phyloP scores from a whole-genome alignment of 2,329 filamentous ascomycete genomes.

The Talaromyces sp. region DNA sequence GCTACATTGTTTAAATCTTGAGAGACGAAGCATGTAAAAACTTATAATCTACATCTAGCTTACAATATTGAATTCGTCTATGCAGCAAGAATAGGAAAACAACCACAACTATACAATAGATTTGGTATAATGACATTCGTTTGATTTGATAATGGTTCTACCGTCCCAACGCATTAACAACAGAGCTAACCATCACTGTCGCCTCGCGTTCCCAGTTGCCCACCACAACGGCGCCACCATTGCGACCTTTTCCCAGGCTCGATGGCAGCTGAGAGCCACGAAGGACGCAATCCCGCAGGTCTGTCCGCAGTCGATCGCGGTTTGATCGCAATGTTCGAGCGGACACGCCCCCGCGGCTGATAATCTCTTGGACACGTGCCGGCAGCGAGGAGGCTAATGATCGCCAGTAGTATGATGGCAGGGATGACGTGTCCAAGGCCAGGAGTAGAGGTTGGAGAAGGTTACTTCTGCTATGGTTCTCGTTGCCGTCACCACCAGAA shows the following conservation, averaged over 20 bases:
- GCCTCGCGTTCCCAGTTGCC: conserved; percentile 81
- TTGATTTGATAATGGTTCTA: conserved; percentile 11
- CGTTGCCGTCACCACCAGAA: conserved; percentile 14
- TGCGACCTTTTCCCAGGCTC: conserved; percentile 32
- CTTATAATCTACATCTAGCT: background rate
- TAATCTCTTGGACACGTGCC: conserved; percentile 73
- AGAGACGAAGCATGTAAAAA: too few species aligned
- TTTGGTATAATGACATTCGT: background rate
- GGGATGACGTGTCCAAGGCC: conserved; percentile 77
- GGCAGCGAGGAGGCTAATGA: conserved; percentile 74
- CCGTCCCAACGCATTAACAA: conserved; percentile 53
- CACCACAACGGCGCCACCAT: conserved; percentile 40
- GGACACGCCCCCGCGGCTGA: conserved; percentile 74
- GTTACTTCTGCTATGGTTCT: conserved; percentile 28
- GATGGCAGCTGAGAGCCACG: conserved; percentile 66
- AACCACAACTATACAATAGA: background rate
- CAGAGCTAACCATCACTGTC: conserved; percentile 86
- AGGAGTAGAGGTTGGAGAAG: conserved; percentile 68
- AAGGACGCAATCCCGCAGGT: conserved; percentile 76
- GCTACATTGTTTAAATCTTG: too few species aligned
- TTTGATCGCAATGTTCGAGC: conserved; percentile 75
- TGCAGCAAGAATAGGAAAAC: background rate
- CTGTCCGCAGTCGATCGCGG: conserved; percentile 65
- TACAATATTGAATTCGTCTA: background rate
- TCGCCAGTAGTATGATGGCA: conserved; percentile 91